Evolutionary conservation across 805 yeast species (phyloP), one percentile per base, ranked within the genome.

Genomic region (Saccharomycopsis javanensis): DNA sequence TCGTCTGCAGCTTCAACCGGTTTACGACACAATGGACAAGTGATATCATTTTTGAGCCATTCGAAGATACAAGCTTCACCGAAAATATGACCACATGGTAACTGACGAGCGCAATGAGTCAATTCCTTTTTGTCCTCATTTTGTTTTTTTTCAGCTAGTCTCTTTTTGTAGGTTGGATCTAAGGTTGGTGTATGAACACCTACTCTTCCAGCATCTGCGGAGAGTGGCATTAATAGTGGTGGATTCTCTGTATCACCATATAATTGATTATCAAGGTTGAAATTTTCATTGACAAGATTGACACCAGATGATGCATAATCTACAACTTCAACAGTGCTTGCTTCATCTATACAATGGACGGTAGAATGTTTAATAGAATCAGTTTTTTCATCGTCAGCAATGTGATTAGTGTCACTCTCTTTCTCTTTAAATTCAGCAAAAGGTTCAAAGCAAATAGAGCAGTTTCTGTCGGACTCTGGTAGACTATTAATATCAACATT

Each of bases 51-150:
- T 60, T 77, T 79, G 54, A 92, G 78, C 99, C 99, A 92, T 64
- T 85, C 88, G 58, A 75, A 79, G 25, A 90, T 73, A 72, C 99
- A 92, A n/a, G 80, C 78, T 60, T 83, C 77, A 5, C 99, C 98
- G 73, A 94, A 92, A 0, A 82, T 67, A 66, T 92, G 99, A 7
- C 82, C 82, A 69, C 99, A 92, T 0, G 96, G 94, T 78, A 92
- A 75, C 58, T 78, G 72, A 1, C 86, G 75, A 0, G 97, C 86
- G 3, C 76, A 68, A 67, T 94, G 97, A 2, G 42, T 20, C 8
- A 30, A 18, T 23, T 52, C 31, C 42, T 28, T 42, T 13, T 31
- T 28, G 15, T 37, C 30, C 28, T n/a, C 50, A 18, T 48, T 45
- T 13, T 34, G 27, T 31, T 54, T 50, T 35, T 30, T 53, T 51